Evolutionary conservation across 2,329 filamentous ascomycete species (phyloP).

Genomic region (Coniochaeta pulveracea): DNA sequence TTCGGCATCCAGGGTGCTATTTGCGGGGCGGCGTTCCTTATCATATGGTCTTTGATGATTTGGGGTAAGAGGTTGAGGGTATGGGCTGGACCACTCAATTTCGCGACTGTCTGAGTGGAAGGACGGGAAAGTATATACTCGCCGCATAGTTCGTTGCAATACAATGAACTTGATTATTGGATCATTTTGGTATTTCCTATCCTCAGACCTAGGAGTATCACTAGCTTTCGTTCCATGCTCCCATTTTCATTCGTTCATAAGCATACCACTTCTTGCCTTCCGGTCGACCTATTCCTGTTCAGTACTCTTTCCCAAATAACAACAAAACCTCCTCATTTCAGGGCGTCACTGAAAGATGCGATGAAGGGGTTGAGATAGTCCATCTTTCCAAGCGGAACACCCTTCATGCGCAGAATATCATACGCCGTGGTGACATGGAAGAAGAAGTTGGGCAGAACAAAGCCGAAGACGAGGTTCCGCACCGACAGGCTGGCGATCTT

Average conservation of each 20-base stretch:
- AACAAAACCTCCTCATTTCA: too few species aligned
- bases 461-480: conserved; percentile 28
- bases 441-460: conserved; percentile 45
- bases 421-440: conserved; percentile 50
- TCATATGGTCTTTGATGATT: conserved; percentile 14
- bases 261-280: too few species aligned
- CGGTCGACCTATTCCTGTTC: too few species aligned
- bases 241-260: too few species aligned
- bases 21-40: conserved; percentile 14
- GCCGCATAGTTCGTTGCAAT: too few species aligned
- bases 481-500: conserved; percentile 9
- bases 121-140: too few species aligned
- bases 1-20: conserved; percentile 35
- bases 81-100: conserved; percentile 19
- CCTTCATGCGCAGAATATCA: conserved; percentile 40
- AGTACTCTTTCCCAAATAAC: too few species aligned
- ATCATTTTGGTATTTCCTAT: too few species aligned
- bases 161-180: too few species aligned
- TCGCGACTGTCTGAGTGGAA: conserved; percentile 15
- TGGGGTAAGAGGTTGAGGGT: conserved; percentile 20
- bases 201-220: too few species aligned
- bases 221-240: too few species aligned
- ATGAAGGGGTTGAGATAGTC: conserved; percentile 32
- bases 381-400: conserved; percentile 45
- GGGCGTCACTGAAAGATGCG: too few species aligned